phyloP scores from a whole-genome alignment of 2,329 filamentous ascomycete species.

The Tolypocladium capitatum region DNA sequence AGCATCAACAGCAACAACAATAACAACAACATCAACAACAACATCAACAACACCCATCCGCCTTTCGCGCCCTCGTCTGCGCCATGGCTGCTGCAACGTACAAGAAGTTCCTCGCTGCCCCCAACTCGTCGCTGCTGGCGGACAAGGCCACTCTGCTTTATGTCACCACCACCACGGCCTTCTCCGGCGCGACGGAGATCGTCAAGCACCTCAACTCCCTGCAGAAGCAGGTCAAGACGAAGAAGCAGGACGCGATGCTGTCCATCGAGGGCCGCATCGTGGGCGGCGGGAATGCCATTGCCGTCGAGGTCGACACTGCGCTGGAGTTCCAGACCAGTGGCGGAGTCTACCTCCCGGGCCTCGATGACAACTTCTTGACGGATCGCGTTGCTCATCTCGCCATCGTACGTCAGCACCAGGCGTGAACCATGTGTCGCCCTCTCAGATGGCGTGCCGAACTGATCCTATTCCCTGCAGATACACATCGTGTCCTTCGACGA shows the following conservation, averaged over 20 bases:
- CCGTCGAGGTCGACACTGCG: conserved; percentile 72
- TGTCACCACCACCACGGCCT: conserved; percentile 70
- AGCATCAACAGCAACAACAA: too few relatives aligned
- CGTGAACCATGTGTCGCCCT: conserved; percentile 3
- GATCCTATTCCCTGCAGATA: conserved; percentile 34
- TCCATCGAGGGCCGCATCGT: conserved; percentile 61
- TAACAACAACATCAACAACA: too few relatives aligned
- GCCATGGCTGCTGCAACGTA: conserved; percentile 39
- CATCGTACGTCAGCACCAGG: conserved; percentile 48
- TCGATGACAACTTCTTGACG: conserved; percentile 89
- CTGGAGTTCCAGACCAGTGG: conserved; percentile 73
- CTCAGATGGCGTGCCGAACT: not conserved
- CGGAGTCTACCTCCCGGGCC: conserved; percentile 71
- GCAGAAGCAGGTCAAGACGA: conserved; percentile 66
- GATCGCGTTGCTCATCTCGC: conserved; percentile 69
- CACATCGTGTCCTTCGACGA: conserved; percentile 80
- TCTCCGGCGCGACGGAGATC: conserved; percentile 61
- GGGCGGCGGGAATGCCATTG: conserved; percentile 56
- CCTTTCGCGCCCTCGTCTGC: conserved; percentile 3
- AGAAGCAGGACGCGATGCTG: conserved; percentile 63
- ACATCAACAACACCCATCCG: not conserved
- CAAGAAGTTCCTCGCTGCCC: conserved; percentile 58
- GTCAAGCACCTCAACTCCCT: conserved; percentile 67
- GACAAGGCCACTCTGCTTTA: conserved; percentile 66
- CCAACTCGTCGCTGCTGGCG: conserved; percentile 49